phyloP scores from a whole-genome alignment of 2,329 filamentous ascomycete genomes.

The Emergomyces africanus region DNA sequence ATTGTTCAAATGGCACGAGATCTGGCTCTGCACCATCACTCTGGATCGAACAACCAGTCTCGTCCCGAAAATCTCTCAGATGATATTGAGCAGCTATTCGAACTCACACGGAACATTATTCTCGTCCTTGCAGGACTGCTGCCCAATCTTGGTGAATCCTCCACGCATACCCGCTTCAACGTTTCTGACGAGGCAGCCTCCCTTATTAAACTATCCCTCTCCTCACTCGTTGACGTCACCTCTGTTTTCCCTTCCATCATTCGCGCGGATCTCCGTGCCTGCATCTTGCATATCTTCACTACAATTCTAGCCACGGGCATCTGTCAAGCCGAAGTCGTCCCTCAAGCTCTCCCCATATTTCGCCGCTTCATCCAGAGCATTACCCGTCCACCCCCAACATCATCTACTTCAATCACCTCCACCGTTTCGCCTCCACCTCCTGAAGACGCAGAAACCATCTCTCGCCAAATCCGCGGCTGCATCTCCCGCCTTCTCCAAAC shows the following conservation, averaged over 20 bases:
- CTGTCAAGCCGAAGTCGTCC: slow-evolving; percentile 80
- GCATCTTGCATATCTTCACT: slow-evolving; percentile 91
- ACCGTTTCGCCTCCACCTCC: slow-evolving; percentile 16
- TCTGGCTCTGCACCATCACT: slow-evolving; percentile 81
- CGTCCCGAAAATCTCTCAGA: slow-evolving; percentile 73
- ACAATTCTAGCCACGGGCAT: slow-evolving; percentile 78
- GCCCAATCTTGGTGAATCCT: slow-evolving; percentile 50
- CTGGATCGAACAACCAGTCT: slow-evolving; percentile 57
- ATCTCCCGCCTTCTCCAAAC: slow-evolving; percentile 73
- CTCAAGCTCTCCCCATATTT: slow-evolving; percentile 79
- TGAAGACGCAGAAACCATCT: slow-evolving; percentile 33
- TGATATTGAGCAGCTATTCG: slow-evolving; percentile 95
- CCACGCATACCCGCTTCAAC: slow-evolving; percentile 55
- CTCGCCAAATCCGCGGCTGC: slow-evolving; percentile 69
- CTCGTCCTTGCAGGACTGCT: slow-evolving; percentile 78
- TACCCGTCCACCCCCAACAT: slow-evolving; percentile 24
- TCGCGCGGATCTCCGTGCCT: slow-evolving; percentile 89
- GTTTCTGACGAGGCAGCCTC: slow-evolving; percentile 78
- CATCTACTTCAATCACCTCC: neutral
- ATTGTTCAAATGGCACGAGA: slow-evolving; percentile 91
- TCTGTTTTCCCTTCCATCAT: slow-evolving; percentile 95
- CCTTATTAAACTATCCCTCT: slow-evolving; percentile 66
- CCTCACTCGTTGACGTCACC: slow-evolving; percentile 84
- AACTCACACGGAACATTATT: slow-evolving; percentile 91
- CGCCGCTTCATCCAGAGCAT: slow-evolving; percentile 80